phyloP scores from a whole-genome alignment of 768 basidiomycete species.

The Boletus reticulatus region DNA sequence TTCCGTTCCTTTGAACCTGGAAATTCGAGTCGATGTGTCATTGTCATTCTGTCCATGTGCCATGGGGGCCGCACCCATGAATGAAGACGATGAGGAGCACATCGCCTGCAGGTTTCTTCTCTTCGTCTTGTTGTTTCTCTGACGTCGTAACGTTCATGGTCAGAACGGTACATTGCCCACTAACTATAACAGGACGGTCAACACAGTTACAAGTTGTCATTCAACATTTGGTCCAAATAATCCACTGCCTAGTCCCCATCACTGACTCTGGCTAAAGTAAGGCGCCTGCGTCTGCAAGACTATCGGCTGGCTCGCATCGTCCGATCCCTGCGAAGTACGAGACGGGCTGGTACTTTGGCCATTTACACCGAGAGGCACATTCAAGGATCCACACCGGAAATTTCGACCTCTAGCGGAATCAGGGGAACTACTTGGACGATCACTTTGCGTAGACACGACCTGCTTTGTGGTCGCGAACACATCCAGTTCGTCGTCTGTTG shows the following conservation, averaged over 20 bases:
- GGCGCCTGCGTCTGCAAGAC: slow-evolving; percentile 53
- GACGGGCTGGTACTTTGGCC: background rate
- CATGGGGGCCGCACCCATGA: slow-evolving; percentile 56
- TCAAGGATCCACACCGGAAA: slow-evolving; percentile 23
- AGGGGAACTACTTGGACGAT: background rate
- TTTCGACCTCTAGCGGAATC: slow-evolving; percentile 9
- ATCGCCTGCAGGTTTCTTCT: slow-evolving; percentile 28
- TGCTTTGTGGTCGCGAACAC: background rate
- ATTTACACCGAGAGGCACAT: slow-evolving; percentile 10
- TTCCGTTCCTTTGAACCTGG: slow-evolving; percentile 59
- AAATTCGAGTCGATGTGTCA: background rate
- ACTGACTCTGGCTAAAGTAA: slow-evolving; percentile 45
- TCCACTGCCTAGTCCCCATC: background rate
- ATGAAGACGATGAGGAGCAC: slow-evolving; percentile 71
- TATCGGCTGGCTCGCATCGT: slow-evolving; percentile 31
- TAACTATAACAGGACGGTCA: slow-evolving; percentile 13
- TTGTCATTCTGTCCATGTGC: background rate
- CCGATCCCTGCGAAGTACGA: slow-evolving; percentile 11
- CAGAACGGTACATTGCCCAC: background rate
- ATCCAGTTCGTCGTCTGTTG: slow-evolving; percentile 22
- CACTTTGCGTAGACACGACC: background rate
- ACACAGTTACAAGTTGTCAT: background rate
- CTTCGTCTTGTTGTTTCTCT: slow-evolving; percentile 7
- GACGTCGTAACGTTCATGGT: slow-evolving; percentile 12
- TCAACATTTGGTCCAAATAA: background rate